Evolutionary conservation across 768 basidiomycete genomes (phyloP).

Genomic region (Kwoniella botswanensis): DNA sequence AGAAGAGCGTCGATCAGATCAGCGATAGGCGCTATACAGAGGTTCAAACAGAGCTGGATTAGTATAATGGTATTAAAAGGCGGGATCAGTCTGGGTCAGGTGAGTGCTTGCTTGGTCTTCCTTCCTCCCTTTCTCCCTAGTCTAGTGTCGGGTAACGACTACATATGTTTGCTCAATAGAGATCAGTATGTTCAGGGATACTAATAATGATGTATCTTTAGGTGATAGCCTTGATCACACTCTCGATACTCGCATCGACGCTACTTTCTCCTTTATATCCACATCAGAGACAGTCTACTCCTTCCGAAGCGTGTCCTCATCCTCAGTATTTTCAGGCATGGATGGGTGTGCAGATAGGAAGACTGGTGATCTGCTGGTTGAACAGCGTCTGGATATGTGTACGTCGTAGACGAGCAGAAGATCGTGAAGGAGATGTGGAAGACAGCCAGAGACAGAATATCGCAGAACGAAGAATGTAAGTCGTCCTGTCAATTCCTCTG

Average conservation of each 20-base stretch:
- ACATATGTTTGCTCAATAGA: neutral
- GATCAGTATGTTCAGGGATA: no score
- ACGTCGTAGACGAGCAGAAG: slow-evolving; percentile 9
- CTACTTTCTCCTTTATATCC: slow-evolving; percentile 35
- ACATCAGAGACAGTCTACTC: slow-evolving; percentile 24
- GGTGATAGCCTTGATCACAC: slow-evolving; percentile 36
- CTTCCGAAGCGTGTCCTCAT: slow-evolving; percentile 35
- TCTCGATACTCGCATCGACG: slow-evolving; percentile 38
- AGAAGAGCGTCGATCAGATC: slow-evolving; percentile 25
- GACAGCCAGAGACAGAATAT: neutral
- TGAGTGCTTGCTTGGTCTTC: slow-evolving; percentile 19
- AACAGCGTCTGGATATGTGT: slow-evolving; percentile 46
- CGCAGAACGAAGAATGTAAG: no score
- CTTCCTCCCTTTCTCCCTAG: no score
- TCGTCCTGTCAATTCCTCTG: no score
- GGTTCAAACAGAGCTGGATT: slow-evolving; percentile 46
- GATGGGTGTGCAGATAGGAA: slow-evolving; percentile 41
- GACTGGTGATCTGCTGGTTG: slow-evolving; percentile 43
- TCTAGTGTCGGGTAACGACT: neutral
- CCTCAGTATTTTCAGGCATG: slow-evolving; percentile 44
- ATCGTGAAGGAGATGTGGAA: neutral
- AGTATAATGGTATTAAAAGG: slow-evolving; percentile 46
- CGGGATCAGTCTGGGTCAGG: slow-evolving; percentile 45
- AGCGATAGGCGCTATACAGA: slow-evolving; percentile 36
- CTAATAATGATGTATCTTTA: slow-evolving; percentile 6